These are phyloP conservation scores for Cystobasidium sp. DNA, from an alignment of 1,284 basidiomycete genomes.

Conservation along the genomic window DNA sequence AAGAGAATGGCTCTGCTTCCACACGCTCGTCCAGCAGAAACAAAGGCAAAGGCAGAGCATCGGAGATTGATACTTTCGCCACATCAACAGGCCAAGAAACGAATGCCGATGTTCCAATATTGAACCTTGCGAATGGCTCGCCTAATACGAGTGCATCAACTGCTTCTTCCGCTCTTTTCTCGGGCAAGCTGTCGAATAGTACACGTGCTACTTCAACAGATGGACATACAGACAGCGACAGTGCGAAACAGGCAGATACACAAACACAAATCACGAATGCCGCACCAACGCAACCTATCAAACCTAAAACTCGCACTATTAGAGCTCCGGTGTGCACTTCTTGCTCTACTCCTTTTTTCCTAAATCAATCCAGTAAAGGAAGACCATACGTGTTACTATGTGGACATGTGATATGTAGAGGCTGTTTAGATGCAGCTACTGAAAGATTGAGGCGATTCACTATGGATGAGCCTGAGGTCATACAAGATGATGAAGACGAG, in stretches of 20 bases:
- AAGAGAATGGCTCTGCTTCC: neutral
- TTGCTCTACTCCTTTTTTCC: conserved; percentile 13
- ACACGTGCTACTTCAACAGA: neutral
- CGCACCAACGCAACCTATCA: neutral
- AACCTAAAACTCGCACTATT: conserved; percentile 22
- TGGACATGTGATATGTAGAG: conserved; percentile 34
- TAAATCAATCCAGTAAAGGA: conserved; percentile 31
- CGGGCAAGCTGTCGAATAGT: neutral
- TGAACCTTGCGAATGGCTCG: conserved; percentile 3
- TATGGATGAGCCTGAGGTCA: conserved; percentile 14
- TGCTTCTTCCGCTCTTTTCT: conserved; percentile 7
- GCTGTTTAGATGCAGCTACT: conserved; percentile 18
- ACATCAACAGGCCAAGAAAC: neutral
- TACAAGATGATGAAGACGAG: conserved; percentile 4
- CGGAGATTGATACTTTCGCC: conserved; percentile 1
- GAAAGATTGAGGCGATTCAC: conserved; percentile 2
- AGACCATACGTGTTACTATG: conserved; percentile 34
- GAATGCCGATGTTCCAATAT: neutral
- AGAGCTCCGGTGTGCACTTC: conserved; percentile 39
- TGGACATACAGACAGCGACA: neutral
- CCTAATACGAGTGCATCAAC: conserved; percentile 7
- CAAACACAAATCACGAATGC: neutral
- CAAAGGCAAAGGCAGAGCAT: conserved; percentile 3
- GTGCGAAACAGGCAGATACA: neutral
- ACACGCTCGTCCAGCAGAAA: neutral